Evolutionary conservation across 1,139 yeast genomes (phyloP).

Genomic region (Debaryomyces subglobosus): DNA sequence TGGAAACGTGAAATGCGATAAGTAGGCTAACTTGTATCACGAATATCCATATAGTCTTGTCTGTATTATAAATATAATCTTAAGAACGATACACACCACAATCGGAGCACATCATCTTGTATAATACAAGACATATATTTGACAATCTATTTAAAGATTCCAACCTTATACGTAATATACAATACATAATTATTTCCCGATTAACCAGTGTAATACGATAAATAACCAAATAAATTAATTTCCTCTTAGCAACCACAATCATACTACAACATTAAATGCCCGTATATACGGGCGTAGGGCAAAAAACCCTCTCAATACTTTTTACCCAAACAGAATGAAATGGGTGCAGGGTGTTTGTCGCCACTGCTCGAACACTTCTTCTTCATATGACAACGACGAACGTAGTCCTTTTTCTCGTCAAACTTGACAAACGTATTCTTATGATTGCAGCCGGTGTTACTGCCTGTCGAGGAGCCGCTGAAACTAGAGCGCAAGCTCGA

Average conservation of each 20-base stretch:
- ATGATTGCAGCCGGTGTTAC: not conserved
- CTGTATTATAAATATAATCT: not conserved
- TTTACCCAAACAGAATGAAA: slow-evolving; percentile 45
- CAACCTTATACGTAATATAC: slow-evolving; percentile 6
- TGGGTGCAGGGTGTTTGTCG: slow-evolving; percentile 33
- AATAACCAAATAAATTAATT: slow-evolving; percentile 2
- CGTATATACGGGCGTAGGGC: slow-evolving; percentile 8
- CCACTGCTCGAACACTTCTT: slow-evolving; percentile 18
- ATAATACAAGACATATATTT: slow-evolving; percentile 7
- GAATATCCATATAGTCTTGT: not conserved
- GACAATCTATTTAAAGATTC: slow-evolving; percentile 5
- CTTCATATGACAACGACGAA: slow-evolving; percentile 41
- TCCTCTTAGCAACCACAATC: slow-evolving; percentile 5
- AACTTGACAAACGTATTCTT: slow-evolving; percentile 28
- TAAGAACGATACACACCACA: not conserved
- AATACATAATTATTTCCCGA: slow-evolving; percentile 7
- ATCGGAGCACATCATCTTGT: not conserved
- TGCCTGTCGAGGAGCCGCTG: slow-evolving; percentile 4
- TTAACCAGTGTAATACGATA: slow-evolving; percentile 1
- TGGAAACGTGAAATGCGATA: not conserved
- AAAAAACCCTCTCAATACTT: slow-evolving; percentile 14
- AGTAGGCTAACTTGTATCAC: not conserved
- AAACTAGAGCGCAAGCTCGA: slow-evolving; percentile 9
- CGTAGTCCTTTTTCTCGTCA: slow-evolving; percentile 51
- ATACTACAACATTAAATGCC: slow-evolving; percentile 2